Conservation (phyloP, 169 alveolate species). For the Plasmodium adleri region DNA sequence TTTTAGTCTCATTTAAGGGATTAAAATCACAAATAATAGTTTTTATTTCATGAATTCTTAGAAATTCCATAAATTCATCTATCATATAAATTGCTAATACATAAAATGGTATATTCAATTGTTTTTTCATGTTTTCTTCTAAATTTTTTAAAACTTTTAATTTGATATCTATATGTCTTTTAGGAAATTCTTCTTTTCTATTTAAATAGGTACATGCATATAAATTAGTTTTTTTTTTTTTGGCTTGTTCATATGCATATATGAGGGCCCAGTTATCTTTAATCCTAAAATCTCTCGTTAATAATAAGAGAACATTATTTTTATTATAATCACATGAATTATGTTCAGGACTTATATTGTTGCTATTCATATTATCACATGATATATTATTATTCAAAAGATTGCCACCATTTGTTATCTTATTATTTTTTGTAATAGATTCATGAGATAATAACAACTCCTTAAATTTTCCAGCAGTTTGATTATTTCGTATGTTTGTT, state of each 20-base stretch:
- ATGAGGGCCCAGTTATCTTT: slow-evolving; percentile 50
- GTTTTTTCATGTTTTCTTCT: slow-evolving; percentile 25
- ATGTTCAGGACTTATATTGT: neutral
- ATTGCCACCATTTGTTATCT: neutral
- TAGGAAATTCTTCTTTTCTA: slow-evolving; percentile 52
- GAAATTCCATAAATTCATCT: slow-evolving; percentile 65
- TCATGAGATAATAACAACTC: too few relatives aligned
- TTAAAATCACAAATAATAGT: slow-evolving; percentile 52
- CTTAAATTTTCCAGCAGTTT: too few relatives aligned
- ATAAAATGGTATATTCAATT: slow-evolving; percentile 73
- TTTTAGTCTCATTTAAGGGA: slow-evolving; percentile 13
- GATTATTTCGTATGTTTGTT: too few relatives aligned
- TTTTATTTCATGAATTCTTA: slow-evolving; percentile 38
- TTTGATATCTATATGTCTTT: slow-evolving; percentile 43
- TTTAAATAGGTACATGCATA: slow-evolving; percentile 56
- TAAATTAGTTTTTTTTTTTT: slow-evolving; percentile 23
- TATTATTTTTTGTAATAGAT: neutral
- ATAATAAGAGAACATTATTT: slow-evolving; percentile 20
- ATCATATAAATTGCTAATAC: slow-evolving; percentile 47
- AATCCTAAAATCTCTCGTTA: slow-evolving; percentile 57
- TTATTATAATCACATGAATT: slow-evolving; percentile 2
- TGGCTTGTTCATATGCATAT: slow-evolving; percentile 52
- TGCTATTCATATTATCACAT: too few relatives aligned
- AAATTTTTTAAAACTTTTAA: slow-evolving; percentile 59
- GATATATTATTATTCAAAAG: neutral